Conservation (phyloP, 225 moss, liverwort and hornwort genomes). For the Sphagnum contortum region DNA sequence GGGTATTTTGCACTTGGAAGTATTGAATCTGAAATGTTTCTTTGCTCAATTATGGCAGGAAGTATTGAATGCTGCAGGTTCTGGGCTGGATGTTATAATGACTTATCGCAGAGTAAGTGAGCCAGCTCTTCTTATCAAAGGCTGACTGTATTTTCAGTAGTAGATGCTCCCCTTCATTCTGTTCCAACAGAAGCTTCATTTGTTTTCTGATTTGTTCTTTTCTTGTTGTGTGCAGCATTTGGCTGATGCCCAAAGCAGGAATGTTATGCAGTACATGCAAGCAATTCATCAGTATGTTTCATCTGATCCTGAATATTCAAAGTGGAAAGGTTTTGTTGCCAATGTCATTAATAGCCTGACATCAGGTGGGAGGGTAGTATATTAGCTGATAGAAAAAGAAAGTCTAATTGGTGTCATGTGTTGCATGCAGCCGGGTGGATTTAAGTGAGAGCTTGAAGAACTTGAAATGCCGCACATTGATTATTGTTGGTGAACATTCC, state of each 20-base stretch:
- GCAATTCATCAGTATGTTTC: slow-evolving; percentile 53
- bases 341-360: too few relatives aligned
- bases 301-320: too few relatives aligned
- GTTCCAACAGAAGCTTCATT: background rate
- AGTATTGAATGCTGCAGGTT: slow-evolving; percentile 21
- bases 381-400: too few relatives aligned
- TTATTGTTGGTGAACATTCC: slow-evolving; percentile 41
- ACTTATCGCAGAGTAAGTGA: slow-evolving; percentile 48
- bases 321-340: too few relatives aligned
- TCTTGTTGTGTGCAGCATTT: slow-evolving; percentile 32
- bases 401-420: background rate
- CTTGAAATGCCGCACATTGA: slow-evolving; percentile 37
- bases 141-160: too few relatives aligned
- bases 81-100: slow-evolving; percentile 29
- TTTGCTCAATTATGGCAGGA: slow-evolving; percentile 8
- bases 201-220: background rate
- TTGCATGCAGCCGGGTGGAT: slow-evolving; percentile 21
- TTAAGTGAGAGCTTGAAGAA: slow-evolving; percentile 21
- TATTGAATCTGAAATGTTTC: too few relatives aligned
- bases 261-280: slow-evolving; percentile 62
- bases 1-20: too few relatives aligned
- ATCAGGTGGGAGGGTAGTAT: too few relatives aligned
- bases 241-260: slow-evolving; percentile 37
- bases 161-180: too few relatives aligned
- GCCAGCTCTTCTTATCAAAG: background rate